Evolutionary conservation across 2,329 filamentous ascomycete species (phyloP).

Genomic region (Trichoderma hamatum): DNA sequence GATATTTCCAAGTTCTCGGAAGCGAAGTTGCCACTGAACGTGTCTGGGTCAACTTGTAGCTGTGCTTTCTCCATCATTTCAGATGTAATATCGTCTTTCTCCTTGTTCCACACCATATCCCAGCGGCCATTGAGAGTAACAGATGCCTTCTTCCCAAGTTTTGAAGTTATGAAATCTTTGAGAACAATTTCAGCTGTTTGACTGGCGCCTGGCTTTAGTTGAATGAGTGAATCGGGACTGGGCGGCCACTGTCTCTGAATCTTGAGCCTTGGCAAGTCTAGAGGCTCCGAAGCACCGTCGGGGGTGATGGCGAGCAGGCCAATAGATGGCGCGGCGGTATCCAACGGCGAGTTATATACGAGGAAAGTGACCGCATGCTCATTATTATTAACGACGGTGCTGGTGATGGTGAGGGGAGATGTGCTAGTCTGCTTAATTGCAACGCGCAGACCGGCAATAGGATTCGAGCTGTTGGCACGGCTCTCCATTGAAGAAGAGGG

Average conservation of each 20-base stretch:
- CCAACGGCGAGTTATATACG: slow-evolving; percentile 51
- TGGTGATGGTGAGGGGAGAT: slow-evolving; percentile 42
- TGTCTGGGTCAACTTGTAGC: slow-evolving; percentile 29
- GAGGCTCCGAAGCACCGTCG: slow-evolving; percentile 37
- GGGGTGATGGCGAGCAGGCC: slow-evolving; percentile 48
- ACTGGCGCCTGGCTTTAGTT: slow-evolving; percentile 44
- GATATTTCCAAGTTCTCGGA: slow-evolving; percentile 28
- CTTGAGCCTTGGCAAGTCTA: slow-evolving; percentile 44
- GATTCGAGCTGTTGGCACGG: slow-evolving; percentile 13
- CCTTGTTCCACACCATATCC: slow-evolving; percentile 38
- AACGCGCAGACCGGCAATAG: slow-evolving; percentile 39
- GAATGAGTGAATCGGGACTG: slow-evolving; percentile 42
- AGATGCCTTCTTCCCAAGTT: slow-evolving; percentile 37
- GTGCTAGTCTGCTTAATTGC: slow-evolving; percentile 39
- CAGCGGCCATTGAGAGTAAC: slow-evolving; percentile 45
- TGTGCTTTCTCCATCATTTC: slow-evolving; percentile 30
- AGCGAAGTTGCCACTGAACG: slow-evolving; percentile 31
- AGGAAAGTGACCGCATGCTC: slow-evolving; percentile 46
- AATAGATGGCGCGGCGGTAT: slow-evolving; percentile 45
- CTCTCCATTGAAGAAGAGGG: slow-evolving; percentile 31
- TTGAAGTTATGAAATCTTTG: slow-evolving; percentile 40
- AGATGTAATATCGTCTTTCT: slow-evolving; percentile 33
- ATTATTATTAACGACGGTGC: slow-evolving; percentile 47
- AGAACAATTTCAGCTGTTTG: slow-evolving; percentile 42
- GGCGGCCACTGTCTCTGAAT: slow-evolving; percentile 49